These are phyloP conservation scores for Chalciporus pseudorubinellus DNA, from an alignment of 768 basidiomycete genomes.

Conservation along the genomic window DNA sequence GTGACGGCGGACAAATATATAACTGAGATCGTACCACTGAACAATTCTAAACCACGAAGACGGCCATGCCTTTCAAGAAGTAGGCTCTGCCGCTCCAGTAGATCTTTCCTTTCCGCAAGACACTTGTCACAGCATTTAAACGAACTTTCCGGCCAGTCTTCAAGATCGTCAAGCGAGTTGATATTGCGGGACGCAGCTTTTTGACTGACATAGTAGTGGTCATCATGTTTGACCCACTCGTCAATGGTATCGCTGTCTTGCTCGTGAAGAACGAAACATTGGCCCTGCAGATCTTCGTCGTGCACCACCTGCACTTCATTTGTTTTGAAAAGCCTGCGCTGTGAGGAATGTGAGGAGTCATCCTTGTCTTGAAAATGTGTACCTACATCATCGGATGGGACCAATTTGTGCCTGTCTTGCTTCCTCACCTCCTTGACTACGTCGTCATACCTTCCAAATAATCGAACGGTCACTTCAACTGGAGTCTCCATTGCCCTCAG, in stretches of 20 bases:
- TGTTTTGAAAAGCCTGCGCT: conserved; percentile 44
- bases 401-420: conserved; percentile 10
- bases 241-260: conserved; percentile 31
- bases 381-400: conserved; percentile 45
- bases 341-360: conserved; percentile 10
- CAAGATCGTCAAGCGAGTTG: conserved; percentile 21
- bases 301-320: conserved; percentile 23
- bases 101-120: conserved; percentile 29
- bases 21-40: conserved; percentile 48
- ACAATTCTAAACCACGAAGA: conserved; percentile 63
- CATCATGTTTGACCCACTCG: conserved; percentile 47
- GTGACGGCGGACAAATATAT: not conserved
- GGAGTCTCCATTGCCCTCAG: conserved; percentile 31
- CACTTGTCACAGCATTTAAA: conserved; percentile 44
- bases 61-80: conserved; percentile 40
- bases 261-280: conserved; percentile 47
- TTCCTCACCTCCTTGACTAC: conserved; percentile 25
- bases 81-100: conserved; percentile 26
- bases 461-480: conserved; percentile 36
- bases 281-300: conserved; percentile 48
- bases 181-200: conserved; percentile 18
- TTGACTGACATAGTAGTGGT: conserved; percentile 58
- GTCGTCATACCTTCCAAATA: conserved; percentile 48
- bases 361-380: not conserved
- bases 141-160: conserved; percentile 24